Base-by-base conservation (phyloP, 2,329 filamentous ascomycete genomes). In the Sporothrix sp. region DNA sequence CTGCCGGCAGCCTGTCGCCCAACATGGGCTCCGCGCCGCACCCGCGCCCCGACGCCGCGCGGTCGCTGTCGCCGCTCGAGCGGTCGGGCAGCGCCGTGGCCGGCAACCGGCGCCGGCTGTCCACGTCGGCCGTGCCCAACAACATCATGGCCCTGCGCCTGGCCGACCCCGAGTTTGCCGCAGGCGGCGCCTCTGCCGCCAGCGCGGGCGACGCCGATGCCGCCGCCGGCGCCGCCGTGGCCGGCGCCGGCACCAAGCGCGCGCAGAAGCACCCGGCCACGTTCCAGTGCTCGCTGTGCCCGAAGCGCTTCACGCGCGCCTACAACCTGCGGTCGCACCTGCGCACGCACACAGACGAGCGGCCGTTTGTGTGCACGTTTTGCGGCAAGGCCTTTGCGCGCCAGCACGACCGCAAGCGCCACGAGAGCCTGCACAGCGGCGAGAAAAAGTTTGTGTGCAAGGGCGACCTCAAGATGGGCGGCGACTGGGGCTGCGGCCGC, bases 361-460 rank as follows among this genome's bases (percentile, higher is more conserved):
- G 93, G 43, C 93, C 93, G 0, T 98, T 97, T 62, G 91, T 97
- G 3, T 98, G 93, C 63, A 96, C 87, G 0, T 88, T 97, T 8
- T 98, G 93, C 59, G 87, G 88, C 48, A 98, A 98, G 67, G 93
- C 93, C 0, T 98, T 98, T 68, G 93, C 93, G 6, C 84, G 93
- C 23, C 93, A 98, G 63, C 93, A 98, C 63, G 93, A 98, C 65
- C 84, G 93, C 40, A 98, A 98, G 68, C 84, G 93, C 35, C 93
- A 98, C 66, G 93, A 98, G 69, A 90, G 91, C 35, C 72, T 98
- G 37, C 93, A 98, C 63, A 94, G 87, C 0, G 93, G 93, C 37
- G 93, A 98, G 70, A 98, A 97, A 79, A 97, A 95, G 63, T 98
- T 97, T 64, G 87, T 97, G 7, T 98, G 93, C 69, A 89, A 88